These are phyloP conservation scores for Lipomyces sp. DNA, from an alignment of 805 yeast species.

Conservation along the genomic window DNA sequence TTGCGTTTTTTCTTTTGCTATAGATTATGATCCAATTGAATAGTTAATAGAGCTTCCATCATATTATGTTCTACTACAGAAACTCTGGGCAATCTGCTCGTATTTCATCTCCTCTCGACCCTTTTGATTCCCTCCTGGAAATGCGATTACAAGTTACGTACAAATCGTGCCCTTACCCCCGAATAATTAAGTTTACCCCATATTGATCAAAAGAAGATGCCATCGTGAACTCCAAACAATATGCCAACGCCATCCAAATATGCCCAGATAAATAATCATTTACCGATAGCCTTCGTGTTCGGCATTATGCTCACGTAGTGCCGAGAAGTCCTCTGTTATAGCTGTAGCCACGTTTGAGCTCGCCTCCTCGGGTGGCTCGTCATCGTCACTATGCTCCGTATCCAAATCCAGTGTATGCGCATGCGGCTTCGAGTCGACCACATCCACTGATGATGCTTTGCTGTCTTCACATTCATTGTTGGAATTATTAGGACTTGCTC, in stretches of 20 bases:
- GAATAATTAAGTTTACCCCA: too few relatives aligned
- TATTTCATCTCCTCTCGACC: too few relatives aligned
- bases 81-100: too few relatives aligned
- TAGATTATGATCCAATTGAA: too few relatives aligned
- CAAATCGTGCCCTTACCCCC: too few relatives aligned
- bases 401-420: too few relatives aligned
- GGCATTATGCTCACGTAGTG: not conserved
- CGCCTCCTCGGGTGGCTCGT: conserved; percentile 19
- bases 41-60: too few relatives aligned
- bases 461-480: not conserved
- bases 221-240: not conserved
- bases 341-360: conserved; percentile 8
- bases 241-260: not conserved
- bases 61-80: too few relatives aligned
- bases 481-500: not conserved
- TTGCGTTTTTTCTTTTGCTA: too few relatives aligned
- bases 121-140: too few relatives aligned
- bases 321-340: not conserved
- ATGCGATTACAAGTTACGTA: too few relatives aligned
- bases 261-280: not conserved
- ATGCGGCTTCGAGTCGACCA: not conserved
- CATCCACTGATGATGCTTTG: not conserved
- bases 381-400: conserved; percentile 11
- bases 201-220: not conserved
- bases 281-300: not conserved